Base-by-base conservation (phyloP, 306 rosid genomes). In the cucumber (Cucumis sativus) region DNA sequence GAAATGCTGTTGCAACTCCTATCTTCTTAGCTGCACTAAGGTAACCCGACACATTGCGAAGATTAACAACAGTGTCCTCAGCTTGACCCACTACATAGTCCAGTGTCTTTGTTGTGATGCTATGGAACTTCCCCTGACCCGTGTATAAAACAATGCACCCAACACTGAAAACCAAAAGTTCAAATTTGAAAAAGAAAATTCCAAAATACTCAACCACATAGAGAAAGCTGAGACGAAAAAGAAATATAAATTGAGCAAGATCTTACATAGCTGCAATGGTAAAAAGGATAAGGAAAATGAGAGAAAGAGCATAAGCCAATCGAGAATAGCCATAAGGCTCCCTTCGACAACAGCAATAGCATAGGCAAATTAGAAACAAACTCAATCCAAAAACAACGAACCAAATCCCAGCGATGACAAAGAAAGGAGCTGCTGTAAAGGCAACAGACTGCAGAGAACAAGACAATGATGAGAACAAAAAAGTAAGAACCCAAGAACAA, bases 101-200 rank as follows among this genome's bases (percentile, higher is more conserved):
- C 80, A 91, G 79, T 14, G 96, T 89, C 17, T 75, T 45, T 18
- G 91, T 84, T 2, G 90, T 85, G 73, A 84, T 84, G 6, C 77
- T 70, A 63, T 92, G 91, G 79, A 92, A 90, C 82, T 79, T 88
- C 65, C 86, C 96, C 80, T 92, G 96, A 57, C 98, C 96, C 71
- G 71, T 61, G 82, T 90, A 90, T 77, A 92, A 77, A 30, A 86
- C 64, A 63, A 74, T 6, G 62, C 93, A 87, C 80, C 96, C 96
- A 55, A 80, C 37, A n/a, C 87, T 84, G 51, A 23, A 76, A 70
- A 41, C 78, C 10, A 61, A 43, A 63, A 23, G 10, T 11, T 4
- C 60, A 28, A 45, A 1, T 67, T 20, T 18, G 13, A 37, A 67
- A 12, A 18, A 28, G 23, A 49, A 64, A 45, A 5, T 66, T n/a